Evolutionary conservation across 1,284 basidiomycete genomes (phyloP).

Genomic region (Rhodotorula sp.): DNA sequence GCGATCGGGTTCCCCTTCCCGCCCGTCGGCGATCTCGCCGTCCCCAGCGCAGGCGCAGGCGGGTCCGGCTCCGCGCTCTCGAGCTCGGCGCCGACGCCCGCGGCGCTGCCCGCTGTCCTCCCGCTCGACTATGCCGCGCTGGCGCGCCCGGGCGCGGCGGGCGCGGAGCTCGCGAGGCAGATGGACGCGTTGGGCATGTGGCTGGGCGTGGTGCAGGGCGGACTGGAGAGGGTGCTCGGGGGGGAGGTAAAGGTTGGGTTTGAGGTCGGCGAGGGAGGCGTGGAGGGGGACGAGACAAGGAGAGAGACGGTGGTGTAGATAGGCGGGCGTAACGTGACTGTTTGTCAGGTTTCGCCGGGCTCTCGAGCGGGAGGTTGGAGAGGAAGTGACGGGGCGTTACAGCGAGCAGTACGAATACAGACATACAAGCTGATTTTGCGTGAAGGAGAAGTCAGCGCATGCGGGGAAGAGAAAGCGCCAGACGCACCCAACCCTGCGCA

Average conservation of each 20-base stretch:
- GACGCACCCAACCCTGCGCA: too few relatives aligned
- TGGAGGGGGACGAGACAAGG: background rate
- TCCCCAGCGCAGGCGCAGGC: background rate
- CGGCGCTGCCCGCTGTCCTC: background rate
- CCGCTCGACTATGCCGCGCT: conserved; percentile 26
- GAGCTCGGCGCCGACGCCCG: background rate
- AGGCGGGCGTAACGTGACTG: too few relatives aligned
- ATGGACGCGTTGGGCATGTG: conserved; percentile 78
- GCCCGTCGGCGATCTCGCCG: conserved; percentile 7
- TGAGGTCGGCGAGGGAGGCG: background rate
- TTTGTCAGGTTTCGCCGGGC: too few relatives aligned
- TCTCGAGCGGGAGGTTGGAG: too few relatives aligned
- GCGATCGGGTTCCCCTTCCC: conserved; percentile 22
- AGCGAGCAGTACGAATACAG: too few relatives aligned
- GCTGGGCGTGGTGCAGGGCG: conserved; percentile 70
- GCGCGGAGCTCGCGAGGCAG: conserved; percentile 59
- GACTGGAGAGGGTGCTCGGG: conserved; percentile 25
- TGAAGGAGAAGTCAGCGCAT: too few relatives aligned
- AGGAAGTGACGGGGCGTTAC: too few relatives aligned
- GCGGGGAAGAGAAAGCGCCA: too few relatives aligned
- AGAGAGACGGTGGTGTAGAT: background rate
- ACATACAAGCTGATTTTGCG: too few relatives aligned
- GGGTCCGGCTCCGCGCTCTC: background rate
- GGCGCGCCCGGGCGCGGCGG: conserved; percentile 53
- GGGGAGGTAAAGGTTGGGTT: background rate